Conservation (phyloP, 805 yeast genomes). For the Priceomyces fermenticarens region DNA sequence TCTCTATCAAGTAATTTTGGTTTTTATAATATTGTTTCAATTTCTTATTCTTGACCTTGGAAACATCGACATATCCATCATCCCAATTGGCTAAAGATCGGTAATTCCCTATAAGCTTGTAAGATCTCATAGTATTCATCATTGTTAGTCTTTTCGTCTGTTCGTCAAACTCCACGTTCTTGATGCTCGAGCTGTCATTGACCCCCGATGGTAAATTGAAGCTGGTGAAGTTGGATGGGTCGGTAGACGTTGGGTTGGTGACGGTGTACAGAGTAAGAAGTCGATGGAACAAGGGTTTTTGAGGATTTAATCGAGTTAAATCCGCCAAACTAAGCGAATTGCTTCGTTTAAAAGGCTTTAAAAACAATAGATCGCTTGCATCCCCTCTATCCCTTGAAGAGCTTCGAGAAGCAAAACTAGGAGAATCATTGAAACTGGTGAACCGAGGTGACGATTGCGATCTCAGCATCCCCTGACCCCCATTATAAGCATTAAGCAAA, state of each 20-base stretch:
- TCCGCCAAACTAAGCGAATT: constrained; percentile 8
- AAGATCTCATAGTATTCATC: constrained; percentile 25
- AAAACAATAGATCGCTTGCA: no score
- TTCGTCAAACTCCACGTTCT: constrained; percentile 19
- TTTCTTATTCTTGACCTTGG: constrained; percentile 18
- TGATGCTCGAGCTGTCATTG: constrained; percentile 10
- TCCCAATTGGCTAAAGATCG: constrained; percentile 29
- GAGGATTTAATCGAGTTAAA: not conserved
- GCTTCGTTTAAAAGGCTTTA: not conserved
- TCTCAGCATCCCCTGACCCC: no score
- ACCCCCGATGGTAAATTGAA: constrained; percentile 3
- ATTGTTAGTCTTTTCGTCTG: constrained; percentile 19
- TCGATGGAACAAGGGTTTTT: constrained; percentile 23
- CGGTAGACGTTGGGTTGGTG: constrained; percentile 24
- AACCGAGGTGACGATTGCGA: no score
- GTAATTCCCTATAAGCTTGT: constrained; percentile 32
- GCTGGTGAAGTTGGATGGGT: constrained; percentile 5
- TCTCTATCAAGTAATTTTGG: constrained; percentile 60
- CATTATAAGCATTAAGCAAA: no score
- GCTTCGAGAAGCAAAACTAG: not conserved
- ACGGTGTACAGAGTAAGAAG: constrained; percentile 28
- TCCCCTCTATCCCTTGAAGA: no score
- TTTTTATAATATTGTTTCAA: constrained; percentile 46
- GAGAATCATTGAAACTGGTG: not conserved
- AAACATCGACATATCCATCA: constrained; percentile 15